Evolutionary conservation across 768 basidiomycete genomes (phyloP).

Genomic region (Botryobasidium botryosum): DNA sequence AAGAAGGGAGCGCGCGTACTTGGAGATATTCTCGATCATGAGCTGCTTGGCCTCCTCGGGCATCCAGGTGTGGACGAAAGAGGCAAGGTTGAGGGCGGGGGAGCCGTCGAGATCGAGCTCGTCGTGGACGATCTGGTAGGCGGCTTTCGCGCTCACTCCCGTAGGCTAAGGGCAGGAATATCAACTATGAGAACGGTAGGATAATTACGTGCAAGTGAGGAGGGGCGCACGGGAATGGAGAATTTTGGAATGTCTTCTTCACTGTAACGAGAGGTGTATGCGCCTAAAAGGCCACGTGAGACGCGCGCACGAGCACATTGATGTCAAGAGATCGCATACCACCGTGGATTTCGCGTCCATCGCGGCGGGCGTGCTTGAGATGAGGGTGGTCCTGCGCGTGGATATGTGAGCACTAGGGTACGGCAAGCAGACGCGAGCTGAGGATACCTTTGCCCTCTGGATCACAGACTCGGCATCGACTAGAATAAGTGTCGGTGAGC

Average conservation of each 20-base stretch:
- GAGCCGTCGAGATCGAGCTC: conserved; percentile 38
- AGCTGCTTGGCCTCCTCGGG: conserved; percentile 34
- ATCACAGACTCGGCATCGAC: conserved; percentile 1
- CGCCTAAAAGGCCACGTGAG: conserved; percentile 1
- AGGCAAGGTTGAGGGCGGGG: conserved; percentile 35
- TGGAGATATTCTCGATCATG: conserved; percentile 45
- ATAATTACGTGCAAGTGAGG: neutral
- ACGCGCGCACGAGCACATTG: neutral
- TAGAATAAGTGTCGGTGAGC: neutral
- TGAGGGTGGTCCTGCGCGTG: conserved; percentile 17
- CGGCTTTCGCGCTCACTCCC: conserved; percentile 13
- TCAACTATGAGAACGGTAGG: neutral
- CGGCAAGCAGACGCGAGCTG: no score
- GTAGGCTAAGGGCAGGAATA: neutral
- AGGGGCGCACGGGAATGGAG: conserved; percentile 13
- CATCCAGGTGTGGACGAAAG: conserved; percentile 52
- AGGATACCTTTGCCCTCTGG: neutral
- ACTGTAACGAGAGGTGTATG: conserved; percentile 17
- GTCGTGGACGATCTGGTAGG: conserved; percentile 31
- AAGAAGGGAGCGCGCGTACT: conserved; percentile 16
- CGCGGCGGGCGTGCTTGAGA: conserved; percentile 13
- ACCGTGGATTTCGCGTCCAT: conserved; percentile 16
- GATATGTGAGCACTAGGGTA: neutral
- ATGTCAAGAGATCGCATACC: neutral
- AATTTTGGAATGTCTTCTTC: conserved; percentile 18